These are phyloP conservation scores for Pythium graminicola DNA, from an alignment of 352 stramenopile species.

Conservation along the genomic window DNA sequence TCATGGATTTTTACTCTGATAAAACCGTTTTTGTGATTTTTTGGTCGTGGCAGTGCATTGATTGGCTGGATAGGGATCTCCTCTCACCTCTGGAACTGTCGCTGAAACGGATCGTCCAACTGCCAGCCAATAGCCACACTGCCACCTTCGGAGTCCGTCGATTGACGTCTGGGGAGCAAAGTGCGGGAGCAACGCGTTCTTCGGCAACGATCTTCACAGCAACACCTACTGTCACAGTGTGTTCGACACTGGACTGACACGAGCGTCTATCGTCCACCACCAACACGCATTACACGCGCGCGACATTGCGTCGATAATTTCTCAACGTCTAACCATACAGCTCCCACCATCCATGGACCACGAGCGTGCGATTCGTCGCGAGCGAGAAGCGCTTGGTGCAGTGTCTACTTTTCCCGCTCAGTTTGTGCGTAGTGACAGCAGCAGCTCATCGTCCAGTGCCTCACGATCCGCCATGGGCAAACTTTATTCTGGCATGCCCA, in stretches of 20 bases:
- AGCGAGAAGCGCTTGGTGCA: not conserved
- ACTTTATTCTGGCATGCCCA: not conserved
- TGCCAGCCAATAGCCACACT: conserved; percentile 22
- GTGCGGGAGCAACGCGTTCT: not conserved
- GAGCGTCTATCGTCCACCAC: not conserved
- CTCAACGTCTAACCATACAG: not conserved
- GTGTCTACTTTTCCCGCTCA: too few species aligned
- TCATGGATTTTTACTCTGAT: not conserved
- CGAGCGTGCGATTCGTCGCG: not conserved
- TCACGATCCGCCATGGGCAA: not conserved
- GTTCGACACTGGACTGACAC: not conserved
- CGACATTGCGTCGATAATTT: not conserved
- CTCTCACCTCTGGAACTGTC: conserved; percentile 16
- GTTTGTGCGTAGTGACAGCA: not conserved
- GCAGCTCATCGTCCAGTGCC: not conserved
- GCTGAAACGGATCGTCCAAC: conserved; percentile 24
- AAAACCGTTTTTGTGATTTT: conserved; percentile 6
- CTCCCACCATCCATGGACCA: conserved; percentile 1
- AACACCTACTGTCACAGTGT: not conserved
- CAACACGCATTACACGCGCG: not conserved
- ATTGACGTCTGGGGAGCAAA: not conserved
- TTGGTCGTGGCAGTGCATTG: not conserved
- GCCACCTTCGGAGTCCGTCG: not conserved
- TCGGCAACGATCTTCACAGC: conserved; percentile 1
- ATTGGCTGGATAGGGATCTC: conserved; percentile 14